A percentile compares a stretch with the other conserved stretches of the same genome.
These are phyloP conservation scores for Bipolaris oryzae DNA, from an alignment of 2,329 filamentous ascomycete genomes.

Conservation along the genomic window DNA sequence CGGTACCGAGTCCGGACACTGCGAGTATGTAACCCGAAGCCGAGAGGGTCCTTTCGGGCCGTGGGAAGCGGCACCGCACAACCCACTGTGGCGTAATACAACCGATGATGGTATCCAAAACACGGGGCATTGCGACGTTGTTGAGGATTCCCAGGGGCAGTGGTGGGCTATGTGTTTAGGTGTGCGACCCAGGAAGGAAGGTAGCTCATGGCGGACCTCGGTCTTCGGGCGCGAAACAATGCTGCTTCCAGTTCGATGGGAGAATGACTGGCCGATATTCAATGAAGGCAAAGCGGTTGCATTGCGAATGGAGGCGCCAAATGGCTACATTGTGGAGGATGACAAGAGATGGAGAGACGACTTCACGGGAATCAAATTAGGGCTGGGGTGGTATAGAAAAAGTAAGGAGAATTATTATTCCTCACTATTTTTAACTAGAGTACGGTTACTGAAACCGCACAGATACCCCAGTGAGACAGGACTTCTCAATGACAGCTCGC, in stretches of 20 bases:
- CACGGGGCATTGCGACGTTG: conserved; percentile 35
- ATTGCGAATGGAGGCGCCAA: conserved; percentile 41
- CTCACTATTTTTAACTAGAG: conserved; percentile 18
- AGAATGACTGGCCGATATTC: conserved; percentile 59
- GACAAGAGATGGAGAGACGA: conserved; percentile 20
- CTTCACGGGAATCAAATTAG: conserved; percentile 9
- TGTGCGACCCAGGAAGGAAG: conserved; percentile 23
- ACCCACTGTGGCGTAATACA: conserved; percentile 44
- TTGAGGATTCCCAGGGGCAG: conserved; percentile 28
- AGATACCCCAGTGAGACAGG: conserved; percentile 56
- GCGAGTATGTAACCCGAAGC: conserved; percentile 61
- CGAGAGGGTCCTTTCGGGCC: conserved; percentile 48
- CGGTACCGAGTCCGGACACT: conserved; percentile 46
- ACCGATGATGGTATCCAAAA: conserved; percentile 41
- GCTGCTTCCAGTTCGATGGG: conserved; percentile 58
- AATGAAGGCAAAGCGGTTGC: conserved; percentile 55
- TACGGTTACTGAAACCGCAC: conserved; percentile 49
- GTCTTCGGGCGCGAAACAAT: conserved; percentile 56
- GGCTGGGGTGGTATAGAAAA: conserved; percentile 23
- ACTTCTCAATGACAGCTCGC: conserved; percentile 55
- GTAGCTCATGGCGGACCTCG: conserved; percentile 8
- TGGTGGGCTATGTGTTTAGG: conserved; percentile 48
- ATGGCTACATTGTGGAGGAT: conserved; percentile 10
- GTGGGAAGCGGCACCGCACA: conserved; percentile 46
- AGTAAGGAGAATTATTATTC: conserved; percentile 30